Evolutionary conservation across 176 grass and related monocot species (phyloP).

Genomic region (Avena insularis): DNA sequence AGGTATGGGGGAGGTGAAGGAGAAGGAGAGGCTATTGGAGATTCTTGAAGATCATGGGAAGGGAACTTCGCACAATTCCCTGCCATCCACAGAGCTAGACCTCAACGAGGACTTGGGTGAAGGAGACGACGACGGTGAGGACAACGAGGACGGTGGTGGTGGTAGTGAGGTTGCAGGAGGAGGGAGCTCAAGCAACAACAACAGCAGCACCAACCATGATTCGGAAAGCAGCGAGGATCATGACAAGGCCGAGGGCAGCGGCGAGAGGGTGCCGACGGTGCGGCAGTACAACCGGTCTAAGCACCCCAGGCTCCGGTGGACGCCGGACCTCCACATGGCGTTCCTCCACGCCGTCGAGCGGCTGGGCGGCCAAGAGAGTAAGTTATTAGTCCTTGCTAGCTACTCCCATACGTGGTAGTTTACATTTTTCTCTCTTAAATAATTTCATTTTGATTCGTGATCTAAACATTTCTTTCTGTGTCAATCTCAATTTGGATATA

Average conservation of each 20-base stretch:
- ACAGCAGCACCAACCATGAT: conserved; percentile 59
- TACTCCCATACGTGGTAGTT: background rate
- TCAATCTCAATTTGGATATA: conserved; percentile 42
- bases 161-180: conserved; percentile 47
- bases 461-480: background rate
- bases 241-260: conserved; percentile 55
- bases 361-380: conserved; percentile 99
- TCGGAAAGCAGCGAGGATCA: conserved; percentile 41
- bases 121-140: conserved; percentile 22
- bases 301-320: conserved; percentile 87
- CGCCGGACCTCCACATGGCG: conserved; percentile 88
- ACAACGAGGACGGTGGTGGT: conserved; percentile 37
- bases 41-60: conserved; percentile 50
- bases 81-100: conserved; percentile 48
- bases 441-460: background rate
- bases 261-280: conserved; percentile 53
- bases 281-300: conserved; percentile 95
- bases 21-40: conserved; percentile 54
- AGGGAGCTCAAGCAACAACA: conserved; percentile 55
- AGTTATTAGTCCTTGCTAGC: conserved; percentile 19
- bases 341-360: conserved; percentile 90
- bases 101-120: conserved; percentile 67
- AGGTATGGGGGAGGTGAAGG: conserved; percentile 54
- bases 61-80: conserved; percentile 38
- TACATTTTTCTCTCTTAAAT: background rate